Base-by-base conservation (phyloP, 345 rosid species). In the Clarkia xantiana region DNA sequence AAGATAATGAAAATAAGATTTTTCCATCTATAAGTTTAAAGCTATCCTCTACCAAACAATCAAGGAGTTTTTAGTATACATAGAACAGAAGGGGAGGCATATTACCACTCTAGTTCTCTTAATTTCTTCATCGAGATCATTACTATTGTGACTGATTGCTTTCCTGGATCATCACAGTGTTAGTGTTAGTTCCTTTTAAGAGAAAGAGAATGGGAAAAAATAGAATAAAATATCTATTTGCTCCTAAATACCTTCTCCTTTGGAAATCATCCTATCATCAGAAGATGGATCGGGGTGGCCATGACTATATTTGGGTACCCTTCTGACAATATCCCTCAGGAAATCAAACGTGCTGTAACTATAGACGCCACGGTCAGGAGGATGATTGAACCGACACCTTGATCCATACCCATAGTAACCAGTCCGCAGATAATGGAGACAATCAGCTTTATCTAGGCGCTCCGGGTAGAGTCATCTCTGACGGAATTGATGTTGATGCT, bases 261-360 rank as follows among this genome's bases (percentile, higher is more conserved):
- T 86, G 15, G 94, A 72, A 59, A 79, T 64, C 54, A 53, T 59
- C 59, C 86, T 81, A 54, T 91, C 95, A 20, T 84, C 98, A 57
- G 73, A 69, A 59, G 69, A 60, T 51, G 72, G 68, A 61, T 91
- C 98, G 49, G 89, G 65, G 58, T 75, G 78, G 56, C 76, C 70
- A 43, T 66, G 79, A 51, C 96, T 69, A 67, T 86, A 91, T 71
- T 91, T 96, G 60, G 98, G 96, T 62, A 91, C 98, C 76, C 68
- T 80, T 76, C 86, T 71, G 57, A 91, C 98, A 47, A 91, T 80
- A 55, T 84, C 96, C 71, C 86, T 76, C 77, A 91, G 81, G 64
- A 91, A 91, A 68, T 91, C 98, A 72, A 91, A 91, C 59, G 86
- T 96, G 51, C 82, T 86, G 63, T 86, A 86, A 76, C 78, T 82